These are phyloP conservation scores for Sodiomyces alkalinus DNA, from an alignment of 2,329 filamentous ascomycete species.

Conservation along the genomic window DNA sequence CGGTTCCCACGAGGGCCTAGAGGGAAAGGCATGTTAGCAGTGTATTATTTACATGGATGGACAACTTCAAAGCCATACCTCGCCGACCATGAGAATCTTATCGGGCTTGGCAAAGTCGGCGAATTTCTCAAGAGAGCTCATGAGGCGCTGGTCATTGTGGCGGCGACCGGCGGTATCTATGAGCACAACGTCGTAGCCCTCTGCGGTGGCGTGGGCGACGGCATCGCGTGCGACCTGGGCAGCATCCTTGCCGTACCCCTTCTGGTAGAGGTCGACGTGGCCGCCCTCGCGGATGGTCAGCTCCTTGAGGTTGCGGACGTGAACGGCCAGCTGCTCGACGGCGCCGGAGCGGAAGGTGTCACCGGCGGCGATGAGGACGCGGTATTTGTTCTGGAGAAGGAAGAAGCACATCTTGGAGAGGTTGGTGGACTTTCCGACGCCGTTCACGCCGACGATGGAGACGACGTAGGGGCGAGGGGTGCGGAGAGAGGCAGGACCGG, in stretches of 20 bases:
- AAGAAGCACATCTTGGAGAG: conserved; percentile 98
- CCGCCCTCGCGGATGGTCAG: conserved; percentile 73
- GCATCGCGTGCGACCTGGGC: conserved; percentile 91
- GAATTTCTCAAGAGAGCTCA: conserved; percentile 95
- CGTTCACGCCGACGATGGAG: conserved; percentile 95
- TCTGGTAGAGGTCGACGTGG: conserved; percentile 82
- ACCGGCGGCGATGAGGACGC: conserved; percentile 82
- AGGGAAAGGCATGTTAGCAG: not conserved
- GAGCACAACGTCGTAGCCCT: conserved; percentile 80
- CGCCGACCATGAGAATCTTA: conserved; percentile 92
- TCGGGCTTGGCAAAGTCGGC: conserved; percentile 91
- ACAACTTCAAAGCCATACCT: conserved; percentile 18
- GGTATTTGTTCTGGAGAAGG: conserved; percentile 91
- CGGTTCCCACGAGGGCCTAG: conserved; percentile 79
- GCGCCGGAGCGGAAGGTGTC: conserved; percentile 96
- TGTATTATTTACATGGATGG: not conserved
- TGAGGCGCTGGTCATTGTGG: conserved; percentile 90
- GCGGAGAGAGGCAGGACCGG: conserved; percentile 46
- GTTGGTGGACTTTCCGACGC: conserved; percentile 95
- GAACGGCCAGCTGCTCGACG: conserved; percentile 90
- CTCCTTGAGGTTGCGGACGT: conserved; percentile 86
- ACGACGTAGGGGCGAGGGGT: conserved; percentile 80
- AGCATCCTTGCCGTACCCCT: conserved; percentile 95
- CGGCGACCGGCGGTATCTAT: conserved; percentile 92
- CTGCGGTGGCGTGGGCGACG: conserved; percentile 59